Evolutionary conservation across 768 basidiomycete genomes (phyloP).

Genomic region (Lactarius evosmus): DNA sequence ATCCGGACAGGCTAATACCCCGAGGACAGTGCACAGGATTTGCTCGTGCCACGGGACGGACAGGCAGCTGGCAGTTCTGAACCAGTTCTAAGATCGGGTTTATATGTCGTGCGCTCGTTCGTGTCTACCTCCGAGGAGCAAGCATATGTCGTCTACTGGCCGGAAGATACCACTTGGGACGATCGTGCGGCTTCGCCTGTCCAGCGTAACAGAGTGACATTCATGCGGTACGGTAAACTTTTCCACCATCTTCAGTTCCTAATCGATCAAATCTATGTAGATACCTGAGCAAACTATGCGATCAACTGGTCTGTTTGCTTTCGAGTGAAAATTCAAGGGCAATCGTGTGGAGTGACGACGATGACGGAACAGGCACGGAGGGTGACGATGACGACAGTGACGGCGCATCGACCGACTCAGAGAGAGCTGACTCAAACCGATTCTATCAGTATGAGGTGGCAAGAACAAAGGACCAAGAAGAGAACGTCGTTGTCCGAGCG

Average conservation of each 20-base stretch:
- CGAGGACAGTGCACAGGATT: constrained; percentile 24
- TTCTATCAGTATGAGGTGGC: constrained; percentile 54
- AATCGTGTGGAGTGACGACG: constrained; percentile 41
- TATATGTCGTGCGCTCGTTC: constrained; percentile 42
- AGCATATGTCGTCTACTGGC: constrained; percentile 58
- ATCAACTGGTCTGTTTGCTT: constrained; percentile 52
- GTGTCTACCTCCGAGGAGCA: constrained; percentile 29
- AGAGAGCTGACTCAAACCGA: constrained; percentile 44
- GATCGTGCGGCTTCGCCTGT: constrained; percentile 46
- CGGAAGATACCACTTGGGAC: constrained; percentile 57
- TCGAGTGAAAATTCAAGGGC: constrained; percentile 46
- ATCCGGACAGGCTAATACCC: background rate
- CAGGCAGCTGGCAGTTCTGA: constrained; percentile 23
- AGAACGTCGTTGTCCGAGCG: constrained; percentile 41
- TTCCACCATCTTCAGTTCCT: too few relatives aligned
- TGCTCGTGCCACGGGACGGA: constrained; percentile 23
- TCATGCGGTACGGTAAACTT: constrained; percentile 49
- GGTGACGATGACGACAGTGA: constrained; percentile 32
- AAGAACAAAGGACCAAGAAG: constrained; percentile 56
- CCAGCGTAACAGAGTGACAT: constrained; percentile 53
- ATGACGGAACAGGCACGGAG: too few relatives aligned
- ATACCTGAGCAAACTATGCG: constrained; percentile 34
- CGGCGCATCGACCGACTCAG: constrained; percentile 34
- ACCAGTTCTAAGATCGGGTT: constrained; percentile 46
- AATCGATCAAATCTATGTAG: background rate